These are phyloP conservation scores for Aurinia saxatilis DNA, from an alignment of 345 rosid genomes.

Conservation along the genomic window DNA sequence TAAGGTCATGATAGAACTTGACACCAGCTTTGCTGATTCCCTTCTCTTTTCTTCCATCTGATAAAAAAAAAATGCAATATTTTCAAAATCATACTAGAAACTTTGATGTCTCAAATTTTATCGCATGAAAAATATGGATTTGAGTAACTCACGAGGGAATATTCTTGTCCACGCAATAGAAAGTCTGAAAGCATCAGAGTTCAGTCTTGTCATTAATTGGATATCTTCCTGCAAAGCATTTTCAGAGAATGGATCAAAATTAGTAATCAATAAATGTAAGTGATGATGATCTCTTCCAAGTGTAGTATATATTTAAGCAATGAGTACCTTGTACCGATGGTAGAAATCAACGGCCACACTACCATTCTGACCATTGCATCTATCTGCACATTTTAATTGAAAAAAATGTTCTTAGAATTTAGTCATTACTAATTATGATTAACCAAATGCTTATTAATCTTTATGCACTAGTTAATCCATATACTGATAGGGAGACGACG, in stretches of 20 bases:
- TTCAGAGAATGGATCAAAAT: no score
- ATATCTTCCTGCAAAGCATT: slow-evolving; percentile 23
- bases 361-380: background rate
- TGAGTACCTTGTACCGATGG: slow-evolving; percentile 8
- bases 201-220: slow-evolving; percentile 10
- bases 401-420: no score
- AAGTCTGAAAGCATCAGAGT: slow-evolving; percentile 30
- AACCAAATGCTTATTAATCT: no score
- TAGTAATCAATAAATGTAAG: no score
- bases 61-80: no score
- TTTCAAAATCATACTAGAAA: no score
- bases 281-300: no score
- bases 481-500: no score
- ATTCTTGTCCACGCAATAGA: slow-evolving; percentile 41
- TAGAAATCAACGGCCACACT: slow-evolving; percentile 14
- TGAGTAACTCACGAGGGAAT: slow-evolving; percentile 19
- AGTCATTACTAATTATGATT: no score
- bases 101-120: no score
- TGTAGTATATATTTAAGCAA: background rate
- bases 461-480: no score
- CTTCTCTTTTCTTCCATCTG: slow-evolving; percentile 27
- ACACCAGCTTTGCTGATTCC: slow-evolving; percentile 31
- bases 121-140: no score
- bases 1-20: slow-evolving; percentile 36
- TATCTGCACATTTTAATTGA: background rate